Evolutionary conservation across 2,329 filamentous ascomycete species (phyloP), one percentile per base, ranked within the genome.

Genomic region (Juglanconis sp.): DNA sequence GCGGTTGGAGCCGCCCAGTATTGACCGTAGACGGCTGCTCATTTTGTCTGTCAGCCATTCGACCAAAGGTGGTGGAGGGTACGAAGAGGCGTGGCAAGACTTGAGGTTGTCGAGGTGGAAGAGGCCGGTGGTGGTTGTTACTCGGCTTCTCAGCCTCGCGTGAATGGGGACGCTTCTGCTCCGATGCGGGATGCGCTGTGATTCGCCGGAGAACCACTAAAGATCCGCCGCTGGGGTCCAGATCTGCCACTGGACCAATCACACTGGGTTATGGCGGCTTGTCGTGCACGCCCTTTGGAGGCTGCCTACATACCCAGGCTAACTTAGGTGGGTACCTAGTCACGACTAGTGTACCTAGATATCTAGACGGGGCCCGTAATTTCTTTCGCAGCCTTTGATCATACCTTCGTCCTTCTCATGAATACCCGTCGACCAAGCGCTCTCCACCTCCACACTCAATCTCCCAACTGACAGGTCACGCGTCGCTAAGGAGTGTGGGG

Each of bases 1-100:
- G 44, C 66, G 63, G 44, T 61, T 58, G 42, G 64, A 63, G 36
- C 56, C 60, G 40, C 65, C 66, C 7, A 69, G 63, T 42, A 68
- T 66, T 32, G 67, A 65, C 30, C 59, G 63, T 35, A 69, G 59
- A 32, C 60, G 57, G n/a, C 61, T 59, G 31, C 35, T 66, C 62
- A 64, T 67, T 13, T 48, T 54, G 35, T 52, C 24, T 32, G 36
- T 5, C 44, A 46, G 44, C 11, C 7, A 5, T 7, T 38, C 13
- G 35, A 31, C 3, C 11, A 15, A 13, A 1, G 24, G 24, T 47
- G 32, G 49, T 24, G 17, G 7, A 34, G 24, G 32, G 5, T 31
- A 34, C 9, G 30, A 35, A 17, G 32, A 30, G n/a, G 17, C 17
- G 17, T 24, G 17, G 17, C 17, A 24, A 24, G 17, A 24, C 17